phyloP scores from a whole-genome alignment of 306 rosid species.

The Alnus glutinosa region DNA sequence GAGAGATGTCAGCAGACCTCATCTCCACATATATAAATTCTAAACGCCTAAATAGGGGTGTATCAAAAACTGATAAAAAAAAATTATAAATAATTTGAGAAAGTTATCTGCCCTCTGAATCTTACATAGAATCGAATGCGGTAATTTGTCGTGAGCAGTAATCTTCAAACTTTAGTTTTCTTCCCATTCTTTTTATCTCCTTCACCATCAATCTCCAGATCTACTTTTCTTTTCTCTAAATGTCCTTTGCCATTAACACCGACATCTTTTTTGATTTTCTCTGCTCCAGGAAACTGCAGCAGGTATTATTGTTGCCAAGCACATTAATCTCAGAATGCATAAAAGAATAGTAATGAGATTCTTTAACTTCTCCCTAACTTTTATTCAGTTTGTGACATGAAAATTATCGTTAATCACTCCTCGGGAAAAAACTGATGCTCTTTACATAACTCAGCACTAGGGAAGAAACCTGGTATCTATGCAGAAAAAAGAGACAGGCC shows the following conservation, averaged over 20 bases:
- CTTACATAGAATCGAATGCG: constrained; percentile 8
- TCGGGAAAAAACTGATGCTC: background rate
- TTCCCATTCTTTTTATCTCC: constrained; percentile 14
- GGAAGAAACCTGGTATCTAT: too few species aligned
- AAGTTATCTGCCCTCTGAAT: constrained; percentile 9
- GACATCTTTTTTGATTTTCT: constrained; percentile 36
- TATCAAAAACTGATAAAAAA: constrained; percentile 4
- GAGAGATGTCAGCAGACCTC: constrained; percentile 11
- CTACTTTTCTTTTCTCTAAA: constrained; percentile 19
- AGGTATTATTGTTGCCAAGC: constrained; percentile 23
- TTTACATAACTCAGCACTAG: background rate
- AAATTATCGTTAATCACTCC: constrained; percentile 2
- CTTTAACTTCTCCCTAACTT: background rate
- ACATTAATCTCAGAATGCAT: constrained; percentile 15
- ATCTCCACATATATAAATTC: background rate
- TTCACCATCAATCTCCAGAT: constrained; percentile 10
- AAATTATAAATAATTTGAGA: background rate
- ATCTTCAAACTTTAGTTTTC: constrained; percentile 9
- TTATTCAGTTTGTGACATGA: constrained; percentile 8
- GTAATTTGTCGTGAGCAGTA: too few species aligned
- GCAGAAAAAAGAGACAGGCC: too few species aligned
- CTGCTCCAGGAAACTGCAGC: constrained; percentile 48
- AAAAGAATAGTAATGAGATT: constrained; percentile 1
- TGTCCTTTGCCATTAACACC: constrained; percentile 24
- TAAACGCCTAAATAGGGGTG: constrained; percentile 6